These are phyloP conservation scores for bread wheat (Triticum aestivum) DNA, from an alignment of 176 grass and related monocot species.

Conservation along the genomic window IWGSC_CS_RefSeq_v2.1 NC_057802.1:442174774-442175273, in stretches of 20 bases:
- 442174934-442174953: neutral
- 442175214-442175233: neutral
- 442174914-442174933: neutral
- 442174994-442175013: conserved; percentile 12
- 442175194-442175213: conserved; percentile 5
- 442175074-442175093: neutral
- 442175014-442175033: neutral
- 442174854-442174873: no score
- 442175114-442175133: conserved; percentile 12
- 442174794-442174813: neutral
- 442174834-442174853: neutral
- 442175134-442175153: conserved; percentile 10
- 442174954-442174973: neutral
- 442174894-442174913: neutral
- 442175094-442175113: neutral
- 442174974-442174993: neutral
- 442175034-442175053: neutral
- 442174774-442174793: neutral
- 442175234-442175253: neutral
- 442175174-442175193: neutral
- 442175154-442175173: neutral
- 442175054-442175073: neutral
- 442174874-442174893: neutral
- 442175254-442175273: neutral
- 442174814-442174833: neutral